Conservation (phyloP, 345 rosid species). For the Aquilaria yunnanensis region DNA sequence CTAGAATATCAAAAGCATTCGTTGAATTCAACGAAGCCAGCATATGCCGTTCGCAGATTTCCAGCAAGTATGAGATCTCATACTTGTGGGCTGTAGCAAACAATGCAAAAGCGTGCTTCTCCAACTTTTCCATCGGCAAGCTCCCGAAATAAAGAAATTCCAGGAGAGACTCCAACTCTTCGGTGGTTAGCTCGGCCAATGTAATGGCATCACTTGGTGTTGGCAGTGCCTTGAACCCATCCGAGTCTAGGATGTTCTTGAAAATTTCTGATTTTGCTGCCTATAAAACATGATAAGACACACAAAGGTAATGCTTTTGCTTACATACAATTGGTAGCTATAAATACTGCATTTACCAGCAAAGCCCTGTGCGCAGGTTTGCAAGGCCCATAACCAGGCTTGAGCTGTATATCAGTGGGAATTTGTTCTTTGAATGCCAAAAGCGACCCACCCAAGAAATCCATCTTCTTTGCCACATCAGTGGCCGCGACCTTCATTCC, state of each 20-base stretch:
- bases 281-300: background rate
- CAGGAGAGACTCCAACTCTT: background rate
- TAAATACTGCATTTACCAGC: background rate
- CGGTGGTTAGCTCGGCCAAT: background rate
- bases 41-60: background rate
- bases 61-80: no score
- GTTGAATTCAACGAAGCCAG: background rate
- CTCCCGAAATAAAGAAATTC: background rate
- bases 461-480: background rate
- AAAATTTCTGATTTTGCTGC: background rate
- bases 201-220: background rate
- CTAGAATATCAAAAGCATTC: background rate
- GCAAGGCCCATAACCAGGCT: background rate
- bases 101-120: background rate
- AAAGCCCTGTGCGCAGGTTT: background rate
- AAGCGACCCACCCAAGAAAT: background rate
- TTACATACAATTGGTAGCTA: background rate
- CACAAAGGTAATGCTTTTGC: background rate
- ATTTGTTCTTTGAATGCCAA: background rate
- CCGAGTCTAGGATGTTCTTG: background rate
- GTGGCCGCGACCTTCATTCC: no score
- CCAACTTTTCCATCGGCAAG: background rate
- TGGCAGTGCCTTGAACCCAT: background rate
- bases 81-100: background rate
- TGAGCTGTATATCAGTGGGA: background rate